Percentiles rank a stretch among this genome's conserved stretches.
Evolutionary conservation across 2,329 filamentous ascomycete species (phyloP).

Genomic region (Fonsecaea erecta): DNA sequence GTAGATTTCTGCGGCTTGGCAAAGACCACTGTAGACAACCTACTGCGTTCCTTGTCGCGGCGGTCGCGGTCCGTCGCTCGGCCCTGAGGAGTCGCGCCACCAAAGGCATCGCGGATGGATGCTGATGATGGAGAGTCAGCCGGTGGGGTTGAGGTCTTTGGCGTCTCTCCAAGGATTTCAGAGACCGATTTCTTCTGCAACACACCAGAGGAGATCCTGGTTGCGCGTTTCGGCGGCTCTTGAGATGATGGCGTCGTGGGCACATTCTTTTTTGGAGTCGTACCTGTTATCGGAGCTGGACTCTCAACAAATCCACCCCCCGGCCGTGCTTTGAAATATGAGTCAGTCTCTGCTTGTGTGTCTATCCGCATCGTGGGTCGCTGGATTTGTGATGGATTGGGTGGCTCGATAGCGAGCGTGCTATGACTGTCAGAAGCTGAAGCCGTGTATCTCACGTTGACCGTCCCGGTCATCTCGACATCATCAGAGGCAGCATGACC

Average conservation of each 20-base stretch:
- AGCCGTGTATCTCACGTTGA: not conserved
- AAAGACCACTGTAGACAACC: slow-evolving; percentile 77
- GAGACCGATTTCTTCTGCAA: slow-evolving; percentile 74
- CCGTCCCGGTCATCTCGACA: slow-evolving; percentile 22
- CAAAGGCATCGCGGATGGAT: slow-evolving; percentile 39
- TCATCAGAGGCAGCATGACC: slow-evolving; percentile 7
- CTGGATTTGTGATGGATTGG: not conserved
- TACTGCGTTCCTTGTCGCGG: slow-evolving; percentile 63
- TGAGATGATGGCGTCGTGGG: slow-evolving; percentile 40
- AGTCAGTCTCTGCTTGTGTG: slow-evolving; percentile 30
- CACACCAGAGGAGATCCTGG: slow-evolving; percentile 70
- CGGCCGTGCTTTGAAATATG: slow-evolving; percentile 31
- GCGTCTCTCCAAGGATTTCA: slow-evolving; percentile 69
- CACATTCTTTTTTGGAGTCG: slow-evolving; percentile 38
- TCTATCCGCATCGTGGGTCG: slow-evolving; percentile 35
- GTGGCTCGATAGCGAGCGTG: slow-evolving; percentile 5
- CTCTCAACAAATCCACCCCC: slow-evolving; percentile 33
- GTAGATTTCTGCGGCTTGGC: slow-evolving; percentile 65
- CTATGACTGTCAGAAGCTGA: slow-evolving; percentile 1
- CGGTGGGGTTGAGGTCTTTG: slow-evolving; percentile 45
- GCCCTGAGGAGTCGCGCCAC: slow-evolving; percentile 44
- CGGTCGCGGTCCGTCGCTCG: slow-evolving; percentile 58
- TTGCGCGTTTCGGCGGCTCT: slow-evolving; percentile 63
- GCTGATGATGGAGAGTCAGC: slow-evolving; percentile 41
- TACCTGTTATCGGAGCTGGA: slow-evolving; percentile 33